Evolutionary conservation across 495 filamentous ascomycete species (phyloP), one percentile per base, ranked within the genome.

Genomic region (Saxophila tyrrhenica): DNA sequence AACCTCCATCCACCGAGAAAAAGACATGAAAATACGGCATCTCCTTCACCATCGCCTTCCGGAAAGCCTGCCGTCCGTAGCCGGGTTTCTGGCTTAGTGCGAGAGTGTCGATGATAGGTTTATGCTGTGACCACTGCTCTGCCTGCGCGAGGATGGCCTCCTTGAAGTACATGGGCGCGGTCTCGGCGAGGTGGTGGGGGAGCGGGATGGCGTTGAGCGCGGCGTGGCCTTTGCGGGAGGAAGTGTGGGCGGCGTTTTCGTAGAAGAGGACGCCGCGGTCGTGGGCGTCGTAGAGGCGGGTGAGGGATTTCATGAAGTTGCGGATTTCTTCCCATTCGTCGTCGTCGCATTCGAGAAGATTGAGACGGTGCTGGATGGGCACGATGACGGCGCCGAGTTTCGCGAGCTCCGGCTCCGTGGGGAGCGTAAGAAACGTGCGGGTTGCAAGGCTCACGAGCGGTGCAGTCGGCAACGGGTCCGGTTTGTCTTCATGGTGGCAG

Each of bases 11-110:
- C 7, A 98, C 69, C 55, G 81, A 78, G 65, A 97, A 96, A 89
- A 89, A 98, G 16, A 89, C 90, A 60, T 98, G 92, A 68, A 98
- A 97, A 66, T 98, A 98, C 22, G 92, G 92, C 89, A 95, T 94
- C 71, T 98, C 92, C 73, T 94, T 96, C 22, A 84, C 87, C 29
- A 98, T 69, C 1, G 78, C 83, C 45, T 82, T 75, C 2, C 92
- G 78, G 69, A 98, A 97, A 43, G 92, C 89, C 54, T 73, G 65
- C 65, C 86, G 85, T 0, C 94, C 94, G 35, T 87, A 62, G 1
- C 87, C 22, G 20, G 63, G 22, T 8, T 52, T 82, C 63, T 81
- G 80, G 43, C 77, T 74, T 13, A 60, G 48, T 0, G 61, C 59
- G 11, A 86, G 79, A 0, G 92, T 97, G 65, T 96, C 89, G 49